phyloP scores from a whole-genome alignment of 2,329 filamentous ascomycete species.

The Capronia americana region DNA sequence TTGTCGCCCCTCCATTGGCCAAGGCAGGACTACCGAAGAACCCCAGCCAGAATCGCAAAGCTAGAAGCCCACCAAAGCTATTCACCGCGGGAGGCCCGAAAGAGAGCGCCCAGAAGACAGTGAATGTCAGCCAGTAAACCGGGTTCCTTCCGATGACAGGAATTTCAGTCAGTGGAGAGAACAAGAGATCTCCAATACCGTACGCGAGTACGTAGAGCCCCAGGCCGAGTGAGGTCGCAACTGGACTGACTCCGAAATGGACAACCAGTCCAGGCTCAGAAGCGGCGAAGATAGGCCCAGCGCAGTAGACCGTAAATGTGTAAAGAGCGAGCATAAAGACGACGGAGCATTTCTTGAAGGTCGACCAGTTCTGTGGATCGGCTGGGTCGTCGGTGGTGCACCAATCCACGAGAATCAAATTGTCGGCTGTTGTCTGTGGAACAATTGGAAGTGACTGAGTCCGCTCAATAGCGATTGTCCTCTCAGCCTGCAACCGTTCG shows the following conservation, averaged over 20 bases:
- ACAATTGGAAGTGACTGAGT: conserved; percentile 42
- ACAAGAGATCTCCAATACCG: conserved; percentile 65
- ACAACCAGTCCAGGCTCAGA: conserved; percentile 36
- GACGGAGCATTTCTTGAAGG: conserved; percentile 39
- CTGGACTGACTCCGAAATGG: conserved; percentile 41
- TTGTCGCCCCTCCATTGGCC: conserved; percentile 63
- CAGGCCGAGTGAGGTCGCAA: conserved; percentile 43
- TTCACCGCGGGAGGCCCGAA: conserved; percentile 68
- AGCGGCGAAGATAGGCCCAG: conserved; percentile 43
- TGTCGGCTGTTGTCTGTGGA: conserved; percentile 44
- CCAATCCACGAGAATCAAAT: conserved; percentile 45
- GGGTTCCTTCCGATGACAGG: conserved; percentile 67
- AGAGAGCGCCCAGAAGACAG: conserved; percentile 70
- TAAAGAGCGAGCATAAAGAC: conserved; percentile 42
- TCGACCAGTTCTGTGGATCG: conserved; percentile 54
- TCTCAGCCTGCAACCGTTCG: conserved; percentile 43
- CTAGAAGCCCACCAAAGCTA: conserved; percentile 68
- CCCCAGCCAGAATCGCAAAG: conserved; percentile 68
- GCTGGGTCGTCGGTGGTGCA: conserved; percentile 59
- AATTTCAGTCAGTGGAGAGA: conserved; percentile 67
- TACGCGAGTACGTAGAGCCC: conserved; percentile 48
- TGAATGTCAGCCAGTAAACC: conserved; percentile 72
- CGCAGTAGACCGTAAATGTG: conserved; percentile 47
- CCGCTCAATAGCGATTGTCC: conserved; percentile 38
- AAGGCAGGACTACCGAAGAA: conserved; percentile 71